Percentiles rank a stretch among this genome's conserved stretches.
phyloP scores from a whole-genome alignment of 805 yeast species.

The Barnettozyma sp. region DNA sequence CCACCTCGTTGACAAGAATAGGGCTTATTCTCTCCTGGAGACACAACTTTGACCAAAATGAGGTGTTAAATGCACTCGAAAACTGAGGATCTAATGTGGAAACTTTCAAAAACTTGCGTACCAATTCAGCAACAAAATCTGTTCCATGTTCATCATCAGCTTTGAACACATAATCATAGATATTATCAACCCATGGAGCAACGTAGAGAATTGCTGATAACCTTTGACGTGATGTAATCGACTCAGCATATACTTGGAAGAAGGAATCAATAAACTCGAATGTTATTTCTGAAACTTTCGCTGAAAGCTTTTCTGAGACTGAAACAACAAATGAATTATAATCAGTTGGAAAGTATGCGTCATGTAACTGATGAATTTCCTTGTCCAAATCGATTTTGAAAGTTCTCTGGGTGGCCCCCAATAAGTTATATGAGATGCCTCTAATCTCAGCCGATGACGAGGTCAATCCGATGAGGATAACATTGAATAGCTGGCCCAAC shows the following conservation, averaged over 20 bases:
- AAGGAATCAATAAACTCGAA: slow-evolving; percentile 45
- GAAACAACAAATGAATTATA: slow-evolving; percentile 53
- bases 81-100: slow-evolving; percentile 43
- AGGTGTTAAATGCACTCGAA: slow-evolving; percentile 47
- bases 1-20: slow-evolving; percentile 63
- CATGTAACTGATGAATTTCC: slow-evolving; percentile 46
- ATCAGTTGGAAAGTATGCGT: slow-evolving; percentile 62
- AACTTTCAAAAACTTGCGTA: slow-evolving; percentile 55
- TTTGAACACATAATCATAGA: slow-evolving; percentile 49
- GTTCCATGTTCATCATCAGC: slow-evolving; percentile 52
- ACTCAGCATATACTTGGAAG: slow-evolving; percentile 44
- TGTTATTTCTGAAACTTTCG: slow-evolving; percentile 50
- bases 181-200: slow-evolving; percentile 70
- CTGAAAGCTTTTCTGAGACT: slow-evolving; percentile 52
- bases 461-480: slow-evolving; percentile 63
- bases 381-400: slow-evolving; percentile 57
- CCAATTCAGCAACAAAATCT: slow-evolving; percentile 50
- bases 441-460: slow-evolving; percentile 52
- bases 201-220: slow-evolving; percentile 36
- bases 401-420: slow-evolving; percentile 54
- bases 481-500: slow-evolving; percentile 56
- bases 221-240: slow-evolving; percentile 27
- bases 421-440: slow-evolving; percentile 52
- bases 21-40: slow-evolving; percentile 52
- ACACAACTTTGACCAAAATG: slow-evolving; percentile 63